Conservation (phyloP, 2,329 filamentous ascomycete species). For the Xylaria arbuscula region DNA sequence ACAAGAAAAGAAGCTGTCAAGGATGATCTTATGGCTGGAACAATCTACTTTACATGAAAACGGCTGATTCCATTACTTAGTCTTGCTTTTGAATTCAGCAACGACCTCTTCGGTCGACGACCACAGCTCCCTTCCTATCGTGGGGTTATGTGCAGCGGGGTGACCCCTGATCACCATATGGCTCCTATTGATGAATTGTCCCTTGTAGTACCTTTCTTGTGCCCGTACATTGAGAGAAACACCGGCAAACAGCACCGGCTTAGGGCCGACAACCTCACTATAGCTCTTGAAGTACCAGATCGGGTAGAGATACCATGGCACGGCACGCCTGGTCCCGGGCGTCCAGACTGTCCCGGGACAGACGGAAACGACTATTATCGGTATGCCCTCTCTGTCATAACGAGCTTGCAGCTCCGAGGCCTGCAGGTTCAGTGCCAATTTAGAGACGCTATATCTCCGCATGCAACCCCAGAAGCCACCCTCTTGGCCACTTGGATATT, state of each 20-base stretch:
- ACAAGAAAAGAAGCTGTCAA: neutral
- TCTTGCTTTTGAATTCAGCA: conserved; percentile 8
- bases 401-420: conserved; percentile 19
- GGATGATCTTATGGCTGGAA: neutral
- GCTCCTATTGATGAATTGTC: conserved; percentile 23
- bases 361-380: conserved; percentile 21
- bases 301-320: conserved; percentile 16
- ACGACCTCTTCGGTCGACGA: conserved; percentile 11
- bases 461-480: conserved; percentile 20
- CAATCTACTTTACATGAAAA: neutral
- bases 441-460: conserved; percentile 23
- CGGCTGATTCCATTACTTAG: neutral
- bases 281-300: conserved; percentile 21
- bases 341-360: conserved; percentile 25
- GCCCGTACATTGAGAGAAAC: conserved; percentile 13
- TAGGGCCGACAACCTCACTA: conserved; percentile 20
- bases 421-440: conserved; percentile 23
- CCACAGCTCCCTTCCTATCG: conserved; percentile 16
- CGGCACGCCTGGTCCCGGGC: conserved; percentile 18
- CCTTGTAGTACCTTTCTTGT: conserved; percentile 25
- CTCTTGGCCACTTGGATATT: conserved; percentile 16
- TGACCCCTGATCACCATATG: conserved; percentile 25
- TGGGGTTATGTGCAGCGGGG: conserved; percentile 2
- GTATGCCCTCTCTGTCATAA: conserved; percentile 17
- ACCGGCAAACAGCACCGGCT: conserved; percentile 17